These are phyloP conservation scores for Volutella citrinella DNA, from an alignment of 2,329 filamentous ascomycete species.

Conservation along the genomic window DNA sequence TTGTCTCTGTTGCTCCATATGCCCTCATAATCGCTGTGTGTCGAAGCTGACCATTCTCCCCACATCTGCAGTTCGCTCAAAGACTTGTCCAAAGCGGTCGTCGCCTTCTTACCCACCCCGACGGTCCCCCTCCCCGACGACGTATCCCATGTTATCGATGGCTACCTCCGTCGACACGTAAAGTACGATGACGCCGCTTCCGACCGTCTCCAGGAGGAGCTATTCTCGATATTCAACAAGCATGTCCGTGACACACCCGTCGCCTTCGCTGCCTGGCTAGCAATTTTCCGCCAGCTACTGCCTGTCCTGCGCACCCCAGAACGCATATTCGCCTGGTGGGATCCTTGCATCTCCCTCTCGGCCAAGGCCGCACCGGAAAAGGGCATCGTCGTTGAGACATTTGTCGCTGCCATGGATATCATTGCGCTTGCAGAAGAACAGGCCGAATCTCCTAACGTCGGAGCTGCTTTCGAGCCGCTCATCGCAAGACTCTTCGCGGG, in stretches of 20 bases:
- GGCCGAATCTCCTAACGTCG: conserved; percentile 40
- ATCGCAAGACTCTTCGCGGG: conserved; percentile 53
- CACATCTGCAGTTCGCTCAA: conserved; percentile 49
- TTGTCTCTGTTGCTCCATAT: conserved; percentile 10
- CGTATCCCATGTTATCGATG: conserved; percentile 58
- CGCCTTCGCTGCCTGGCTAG: conserved; percentile 66
- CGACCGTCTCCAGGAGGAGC: conserved; percentile 72
- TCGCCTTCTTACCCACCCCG: conserved; percentile 46
- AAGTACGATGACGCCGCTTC: conserved; percentile 65
- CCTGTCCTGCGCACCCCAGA: conserved; percentile 61
- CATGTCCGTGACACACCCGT: conserved; percentile 55
- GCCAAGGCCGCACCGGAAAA: conserved; percentile 59
- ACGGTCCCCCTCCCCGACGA: conserved; percentile 64
- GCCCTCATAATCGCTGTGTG: neutral
- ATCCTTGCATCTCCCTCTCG: conserved; percentile 37
- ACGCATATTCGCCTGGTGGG: conserved; percentile 70
- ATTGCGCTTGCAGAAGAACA: conserved; percentile 61
- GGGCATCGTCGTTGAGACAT: conserved; percentile 60
- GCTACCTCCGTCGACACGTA: conserved; percentile 66
- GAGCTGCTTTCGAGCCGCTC: conserved; percentile 46
- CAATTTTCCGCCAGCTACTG: conserved; percentile 61
- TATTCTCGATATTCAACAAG: conserved; percentile 64
- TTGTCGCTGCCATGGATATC: conserved; percentile 62
- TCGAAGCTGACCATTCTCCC: conserved; percentile 20
- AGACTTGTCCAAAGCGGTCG: conserved; percentile 58